A percentile compares a stretch with the other conserved stretches of the same genome.
These are phyloP conservation scores for Fomitopsis betulina DNA, from an alignment of 1,284 basidiomycete genomes.

Conservation along the genomic window DNA sequence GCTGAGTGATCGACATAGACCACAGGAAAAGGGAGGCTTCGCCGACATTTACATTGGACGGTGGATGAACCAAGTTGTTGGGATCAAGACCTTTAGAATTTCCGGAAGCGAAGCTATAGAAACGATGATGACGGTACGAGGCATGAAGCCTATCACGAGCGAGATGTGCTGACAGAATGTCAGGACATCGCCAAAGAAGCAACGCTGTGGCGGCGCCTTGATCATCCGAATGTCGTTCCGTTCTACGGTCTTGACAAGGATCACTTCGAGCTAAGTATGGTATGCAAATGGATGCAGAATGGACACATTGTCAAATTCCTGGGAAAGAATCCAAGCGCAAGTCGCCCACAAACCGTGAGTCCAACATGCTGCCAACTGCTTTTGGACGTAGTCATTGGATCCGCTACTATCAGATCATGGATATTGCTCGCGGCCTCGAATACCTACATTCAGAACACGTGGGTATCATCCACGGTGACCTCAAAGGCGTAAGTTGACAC, in stretches of 20 bases:
- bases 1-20: background rate
- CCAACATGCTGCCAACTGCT: too few species aligned
- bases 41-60: background rate
- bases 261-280: background rate
- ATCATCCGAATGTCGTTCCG: constrained; percentile 2
- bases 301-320: background rate
- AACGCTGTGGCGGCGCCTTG: background rate
- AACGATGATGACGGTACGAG: background rate
- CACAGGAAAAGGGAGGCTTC: background rate
- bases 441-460: constrained; percentile 1
- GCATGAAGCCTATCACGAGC: background rate
- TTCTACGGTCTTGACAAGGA: constrained; percentile 1
- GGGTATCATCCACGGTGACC: constrained; percentile 4
- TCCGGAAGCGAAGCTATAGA: background rate
- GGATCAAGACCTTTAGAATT: background rate
- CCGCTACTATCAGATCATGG: background rate
- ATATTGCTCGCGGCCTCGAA: background rate
- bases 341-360: background rate
- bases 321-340: background rate
- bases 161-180: background rate
- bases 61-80: background rate
- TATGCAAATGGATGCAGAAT: background rate
- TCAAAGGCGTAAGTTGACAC: constrained; percentile 4
- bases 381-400: too few species aligned
- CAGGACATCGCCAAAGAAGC: constrained; percentile 2